Conservation (phyloP, 352 stramenopile genomes). For the Blastocystis hominis region DNA sequence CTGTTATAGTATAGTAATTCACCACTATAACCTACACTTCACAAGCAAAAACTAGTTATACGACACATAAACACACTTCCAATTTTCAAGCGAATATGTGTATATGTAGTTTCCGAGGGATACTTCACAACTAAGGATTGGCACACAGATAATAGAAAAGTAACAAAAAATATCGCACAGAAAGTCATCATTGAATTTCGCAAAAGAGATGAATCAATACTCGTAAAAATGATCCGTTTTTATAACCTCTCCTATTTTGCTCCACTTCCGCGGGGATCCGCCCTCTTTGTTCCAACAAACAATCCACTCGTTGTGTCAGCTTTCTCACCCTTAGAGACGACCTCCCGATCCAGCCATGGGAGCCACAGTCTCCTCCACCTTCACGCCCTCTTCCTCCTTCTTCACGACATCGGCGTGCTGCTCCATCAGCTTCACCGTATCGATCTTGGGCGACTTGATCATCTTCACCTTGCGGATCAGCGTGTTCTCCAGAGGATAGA, state of each 20-base stretch:
- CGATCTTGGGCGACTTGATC: too few relatives aligned
- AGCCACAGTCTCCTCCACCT: constrained; percentile 62
- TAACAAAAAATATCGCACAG: not conserved
- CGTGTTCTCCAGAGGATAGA: too few relatives aligned
- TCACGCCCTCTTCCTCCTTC: too few relatives aligned
- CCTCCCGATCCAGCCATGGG: constrained; percentile 95
- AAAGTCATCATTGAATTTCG: not conserved
- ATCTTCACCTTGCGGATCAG: too few relatives aligned
- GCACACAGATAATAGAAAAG: not conserved
- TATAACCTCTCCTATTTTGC: not conserved
- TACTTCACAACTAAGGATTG: not conserved
- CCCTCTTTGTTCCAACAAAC: not conserved
- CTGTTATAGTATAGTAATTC: not conserved
- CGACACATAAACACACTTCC: not conserved
- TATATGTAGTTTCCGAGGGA: not conserved
- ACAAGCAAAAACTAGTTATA: not conserved
- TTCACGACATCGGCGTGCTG: too few relatives aligned
- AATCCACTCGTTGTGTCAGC: not conserved
- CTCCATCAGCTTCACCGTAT: too few relatives aligned
- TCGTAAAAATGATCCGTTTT: not conserved
- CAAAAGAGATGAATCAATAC: not conserved
- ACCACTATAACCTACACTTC: not conserved
- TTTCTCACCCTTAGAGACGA: constrained; percentile 60
- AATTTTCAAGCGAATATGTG: not conserved
- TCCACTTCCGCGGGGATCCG: not conserved